phyloP scores from a whole-genome alignment of 202 grass and related monocot genomes.

The Setaria viridis region DNA sequence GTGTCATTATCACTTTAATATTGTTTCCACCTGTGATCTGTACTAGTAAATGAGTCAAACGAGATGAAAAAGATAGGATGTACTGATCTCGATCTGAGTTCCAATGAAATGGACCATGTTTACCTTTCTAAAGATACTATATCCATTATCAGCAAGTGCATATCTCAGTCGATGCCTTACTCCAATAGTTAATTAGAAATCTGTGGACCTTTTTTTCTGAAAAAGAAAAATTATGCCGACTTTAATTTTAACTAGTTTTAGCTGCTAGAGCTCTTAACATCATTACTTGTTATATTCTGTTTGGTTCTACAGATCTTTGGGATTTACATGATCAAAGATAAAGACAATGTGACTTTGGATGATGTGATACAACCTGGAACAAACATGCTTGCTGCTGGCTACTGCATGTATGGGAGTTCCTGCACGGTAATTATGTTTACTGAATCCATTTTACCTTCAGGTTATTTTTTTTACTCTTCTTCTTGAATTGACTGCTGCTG shows the following conservation, averaged over 20 bases:
- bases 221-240: neutral
- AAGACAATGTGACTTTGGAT: constrained; percentile 57
- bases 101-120: neutral
- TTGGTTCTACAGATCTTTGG: constrained; percentile 79
- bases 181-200: neutral
- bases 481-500: neutral
- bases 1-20: neutral
- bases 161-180: neutral
- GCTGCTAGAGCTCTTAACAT: neutral
- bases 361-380: constrained; percentile 92
- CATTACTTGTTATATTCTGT: neutral
- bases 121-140: neutral
- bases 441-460: neutral
- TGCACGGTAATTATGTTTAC: constrained; percentile 70
- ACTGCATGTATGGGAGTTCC: constrained; percentile 98
- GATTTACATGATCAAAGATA: constrained; percentile 87
- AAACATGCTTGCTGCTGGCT: constrained; percentile 91
- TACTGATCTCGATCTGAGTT: neutral
- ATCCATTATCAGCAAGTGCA: neutral
- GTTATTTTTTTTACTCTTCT: neutral
- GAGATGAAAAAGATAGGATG: neutral
- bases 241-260: neutral
- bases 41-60: neutral
- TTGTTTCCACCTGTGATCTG: neutral
- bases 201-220: neutral